Conservation (phyloP, 2,329 filamentous ascomycete genomes). For the Beauveria sp. region DNA sequence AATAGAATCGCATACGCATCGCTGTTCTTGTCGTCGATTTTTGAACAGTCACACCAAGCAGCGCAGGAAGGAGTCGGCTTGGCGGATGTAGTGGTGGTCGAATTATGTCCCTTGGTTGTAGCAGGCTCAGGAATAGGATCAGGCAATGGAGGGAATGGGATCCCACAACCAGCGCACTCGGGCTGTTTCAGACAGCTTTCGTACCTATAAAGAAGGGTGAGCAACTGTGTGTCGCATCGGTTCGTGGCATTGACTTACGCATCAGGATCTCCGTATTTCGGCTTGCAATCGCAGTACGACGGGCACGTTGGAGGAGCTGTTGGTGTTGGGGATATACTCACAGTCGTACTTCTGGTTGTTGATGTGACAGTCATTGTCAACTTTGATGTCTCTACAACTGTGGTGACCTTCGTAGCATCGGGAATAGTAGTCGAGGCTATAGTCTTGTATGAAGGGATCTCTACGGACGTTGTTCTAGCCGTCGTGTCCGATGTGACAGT, state of each 20-base stretch:
- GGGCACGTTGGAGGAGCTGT: slow-evolving; percentile 2
- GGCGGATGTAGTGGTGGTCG: not conserved
- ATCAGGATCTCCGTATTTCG: slow-evolving; percentile 8
- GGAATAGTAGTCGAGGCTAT: not conserved
- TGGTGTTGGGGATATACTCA: not conserved
- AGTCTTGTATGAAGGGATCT: not conserved
- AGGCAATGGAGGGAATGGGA: slow-evolving; percentile 3
- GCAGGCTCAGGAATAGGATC: not conserved
- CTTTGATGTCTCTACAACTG: not conserved
- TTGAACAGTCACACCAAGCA: slow-evolving; percentile 20
- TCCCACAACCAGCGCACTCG: slow-evolving; percentile 7
- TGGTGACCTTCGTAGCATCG: not conserved
- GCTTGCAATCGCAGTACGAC: slow-evolving; percentile 7
- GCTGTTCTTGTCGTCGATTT: slow-evolving; percentile 20
- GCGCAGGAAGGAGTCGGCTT: slow-evolving; percentile 13
- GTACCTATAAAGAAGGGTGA: not conserved
- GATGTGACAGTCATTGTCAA: not conserved
- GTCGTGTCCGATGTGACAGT: not conserved
- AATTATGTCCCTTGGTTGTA: slow-evolving; percentile 15
- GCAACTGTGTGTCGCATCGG: not conserved
- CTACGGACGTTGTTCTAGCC: not conserved
- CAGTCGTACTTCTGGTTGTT: not conserved
- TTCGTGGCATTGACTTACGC: not conserved
- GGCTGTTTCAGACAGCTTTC: slow-evolving; percentile 2
- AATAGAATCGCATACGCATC: slow-evolving; percentile 15